These are phyloP conservation scores for Angomonas deanei DNA, from an alignment of 208 protist genomes.

Conservation along the genomic window DNA sequence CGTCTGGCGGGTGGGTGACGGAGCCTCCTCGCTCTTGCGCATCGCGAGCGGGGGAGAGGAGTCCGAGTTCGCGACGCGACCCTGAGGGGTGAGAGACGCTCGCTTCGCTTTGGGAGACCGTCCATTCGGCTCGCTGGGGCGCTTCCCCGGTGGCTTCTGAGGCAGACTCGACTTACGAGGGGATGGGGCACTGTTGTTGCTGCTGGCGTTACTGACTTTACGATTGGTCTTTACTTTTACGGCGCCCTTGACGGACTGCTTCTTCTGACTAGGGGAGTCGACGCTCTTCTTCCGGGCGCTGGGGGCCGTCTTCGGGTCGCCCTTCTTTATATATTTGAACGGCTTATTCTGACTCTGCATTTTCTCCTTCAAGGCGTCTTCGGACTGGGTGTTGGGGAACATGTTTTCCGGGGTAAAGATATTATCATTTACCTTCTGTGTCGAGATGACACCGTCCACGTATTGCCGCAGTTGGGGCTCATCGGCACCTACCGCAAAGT, in stretches of 20 bases:
- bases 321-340: slow-evolving; percentile 41
- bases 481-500: slow-evolving; percentile 38
- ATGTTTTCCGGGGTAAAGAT: slow-evolving; percentile 66
- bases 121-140: not conserved
- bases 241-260: not conserved
- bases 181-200: not conserved
- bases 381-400: slow-evolving; percentile 71
- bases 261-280: not conserved
- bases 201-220: not conserved
- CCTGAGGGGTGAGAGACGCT: not conserved
- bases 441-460: slow-evolving; percentile 49
- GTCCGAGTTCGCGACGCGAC: not conserved
- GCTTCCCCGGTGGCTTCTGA: not conserved
- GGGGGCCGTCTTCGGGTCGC: slow-evolving; percentile 25
- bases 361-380: slow-evolving; percentile 33
- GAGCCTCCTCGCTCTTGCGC: not conserved
- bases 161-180: slow-evolving; percentile 1
- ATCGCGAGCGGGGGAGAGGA: slow-evolving; percentile 6
- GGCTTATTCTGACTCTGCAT: slow-evolving; percentile 21
- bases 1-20: not conserved
- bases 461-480: slow-evolving; percentile 44
- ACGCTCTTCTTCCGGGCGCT: not conserved
- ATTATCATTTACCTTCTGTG: slow-evolving; percentile 11
- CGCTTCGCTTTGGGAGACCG: not conserved
- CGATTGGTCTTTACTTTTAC: not conserved